Evolutionary conservation across 306 rosid species (phyloP).

Genomic region (Ziziphus jujuba): DNA sequence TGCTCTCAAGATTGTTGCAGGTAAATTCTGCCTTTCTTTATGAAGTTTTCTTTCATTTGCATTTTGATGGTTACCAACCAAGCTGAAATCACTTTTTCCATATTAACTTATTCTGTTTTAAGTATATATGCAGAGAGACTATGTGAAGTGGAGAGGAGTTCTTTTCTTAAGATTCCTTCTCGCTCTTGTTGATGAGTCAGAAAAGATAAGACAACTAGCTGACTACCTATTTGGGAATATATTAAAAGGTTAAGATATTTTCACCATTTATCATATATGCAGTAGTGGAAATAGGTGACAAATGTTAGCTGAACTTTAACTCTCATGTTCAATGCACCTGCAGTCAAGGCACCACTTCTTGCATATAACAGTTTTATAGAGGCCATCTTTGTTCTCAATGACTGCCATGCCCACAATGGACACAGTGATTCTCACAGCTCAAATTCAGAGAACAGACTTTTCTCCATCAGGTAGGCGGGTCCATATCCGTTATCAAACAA

Average conservation of each 20-base stretch:
- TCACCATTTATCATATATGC: slow-evolving; percentile 25
- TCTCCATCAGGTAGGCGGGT: slow-evolving; percentile 70
- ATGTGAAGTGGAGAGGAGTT: slow-evolving; percentile 98
- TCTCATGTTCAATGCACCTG: slow-evolving; percentile 12
- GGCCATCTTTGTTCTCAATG: slow-evolving; percentile 86
- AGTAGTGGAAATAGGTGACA: slow-evolving; percentile 16
- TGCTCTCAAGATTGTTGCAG: slow-evolving; percentile 91
- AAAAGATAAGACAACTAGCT: slow-evolving; percentile 72
- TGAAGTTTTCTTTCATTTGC: slow-evolving; percentile 11
- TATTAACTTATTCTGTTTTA: slow-evolving; percentile 12
- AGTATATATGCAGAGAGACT: slow-evolving; percentile 65
- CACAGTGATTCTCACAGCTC: slow-evolving; percentile 58
- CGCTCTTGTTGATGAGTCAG: slow-evolving; percentile 94
- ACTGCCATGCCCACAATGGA: slow-evolving; percentile 64
- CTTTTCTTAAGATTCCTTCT: slow-evolving; percentile 90
- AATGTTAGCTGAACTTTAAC: slow-evolving; percentile 22
- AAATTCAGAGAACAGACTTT: slow-evolving; percentile 52
- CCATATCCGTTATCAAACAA: slow-evolving; percentile 15
- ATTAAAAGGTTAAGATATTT: slow-evolving; percentile 64
- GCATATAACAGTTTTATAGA: slow-evolving; percentile 92
- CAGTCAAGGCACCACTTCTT: slow-evolving; percentile 90
- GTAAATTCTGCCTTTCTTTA: slow-evolving; percentile 34
- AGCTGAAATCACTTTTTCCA: not conserved
- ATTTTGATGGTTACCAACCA: slow-evolving; percentile 13
- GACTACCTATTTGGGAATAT: slow-evolving; percentile 83